Percentiles rank a stretch among this genome's conserved stretches.
phyloP scores from a whole-genome alignment of 2,329 filamentous ascomycete genomes.

The Paraphoma chrysanthemicola region DNA sequence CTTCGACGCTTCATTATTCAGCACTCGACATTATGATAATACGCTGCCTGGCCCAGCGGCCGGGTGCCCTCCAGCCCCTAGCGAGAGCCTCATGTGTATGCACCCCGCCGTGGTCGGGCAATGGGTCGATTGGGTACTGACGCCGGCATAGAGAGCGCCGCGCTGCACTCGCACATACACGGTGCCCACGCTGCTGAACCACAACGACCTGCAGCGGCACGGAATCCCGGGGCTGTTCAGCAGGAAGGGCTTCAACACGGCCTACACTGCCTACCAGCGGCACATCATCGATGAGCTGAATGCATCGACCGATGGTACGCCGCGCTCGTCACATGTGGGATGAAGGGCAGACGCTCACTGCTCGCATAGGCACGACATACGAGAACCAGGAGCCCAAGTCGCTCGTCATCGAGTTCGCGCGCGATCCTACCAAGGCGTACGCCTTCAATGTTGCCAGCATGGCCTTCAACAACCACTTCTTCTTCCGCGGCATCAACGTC shows the following conservation, averaged over 20 bases:
- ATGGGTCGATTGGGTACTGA: conserved; percentile 28
- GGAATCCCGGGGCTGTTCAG: conserved; percentile 77
- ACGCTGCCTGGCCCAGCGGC: conserved; percentile 41
- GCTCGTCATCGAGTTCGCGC: conserved; percentile 77
- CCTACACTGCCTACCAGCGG: conserved; percentile 84
- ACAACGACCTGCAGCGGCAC: conserved; percentile 53
- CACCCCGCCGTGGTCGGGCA: conserved; percentile 10
- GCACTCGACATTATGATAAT: conserved; percentile 40
- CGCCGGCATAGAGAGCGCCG: conserved; percentile 32
- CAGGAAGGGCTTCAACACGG: conserved; percentile 71
- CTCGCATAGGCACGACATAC: conserved; percentile 66
- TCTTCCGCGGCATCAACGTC: conserved; percentile 67
- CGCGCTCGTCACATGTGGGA: neutral
- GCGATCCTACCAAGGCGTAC: conserved; percentile 76
- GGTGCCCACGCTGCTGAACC: conserved; percentile 58
- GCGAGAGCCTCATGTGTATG: conserved; percentile 31
- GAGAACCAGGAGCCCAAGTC: conserved; percentile 68
- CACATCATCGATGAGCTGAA: conserved; percentile 80
- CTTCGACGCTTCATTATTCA: conserved; percentile 12
- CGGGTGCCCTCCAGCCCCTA: conserved; percentile 28
- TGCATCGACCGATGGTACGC: conserved; percentile 70
- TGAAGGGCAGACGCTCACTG: conserved; percentile 6
- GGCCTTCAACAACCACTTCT: conserved; percentile 90
- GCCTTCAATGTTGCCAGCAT: conserved; percentile 97
- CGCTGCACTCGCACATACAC: conserved; percentile 46